Evolutionary conservation across 345 rosid species (phyloP).

Genomic region (Combretum micranthum): DNA sequence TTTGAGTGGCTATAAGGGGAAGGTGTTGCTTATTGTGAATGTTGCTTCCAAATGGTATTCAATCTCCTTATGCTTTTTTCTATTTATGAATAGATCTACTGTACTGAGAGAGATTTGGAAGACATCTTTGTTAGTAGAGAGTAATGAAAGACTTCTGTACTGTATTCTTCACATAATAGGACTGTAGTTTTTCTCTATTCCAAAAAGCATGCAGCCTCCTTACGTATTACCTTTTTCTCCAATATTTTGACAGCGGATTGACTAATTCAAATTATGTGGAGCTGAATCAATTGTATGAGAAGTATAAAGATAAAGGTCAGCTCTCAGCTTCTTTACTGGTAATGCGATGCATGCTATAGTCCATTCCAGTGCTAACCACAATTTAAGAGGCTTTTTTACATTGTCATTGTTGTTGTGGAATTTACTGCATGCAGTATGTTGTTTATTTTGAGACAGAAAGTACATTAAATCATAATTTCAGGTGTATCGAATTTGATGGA

Average conservation of each 20-base stretch:
- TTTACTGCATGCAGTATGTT: no score
- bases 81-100: background rate
- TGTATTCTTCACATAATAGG: no score
- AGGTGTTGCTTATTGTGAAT: constrained; percentile 57
- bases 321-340: constrained; percentile 1
- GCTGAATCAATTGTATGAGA: constrained; percentile 60
- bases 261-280: constrained; percentile 82
- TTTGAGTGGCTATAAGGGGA: constrained; percentile 49
- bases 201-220: background rate
- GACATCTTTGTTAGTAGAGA: background rate
- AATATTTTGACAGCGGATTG: constrained; percentile 56
- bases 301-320: constrained; percentile 75
- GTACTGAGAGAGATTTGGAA: background rate
- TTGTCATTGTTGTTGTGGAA: no score
- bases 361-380: no score
- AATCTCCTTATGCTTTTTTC: background rate
- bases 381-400: no score
- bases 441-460: no score
- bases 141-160: no score
- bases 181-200: background rate
- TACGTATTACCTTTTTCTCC: background rate
- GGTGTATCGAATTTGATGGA: no score
- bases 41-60: constrained; percentile 66
- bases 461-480: no score
- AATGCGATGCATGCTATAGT: no score